Evolutionary conservation across 2,329 filamentous ascomycete species (phyloP), one percentile per base, ranked within the genome.

Genomic region (Ophiostoma perfectum): DNA sequence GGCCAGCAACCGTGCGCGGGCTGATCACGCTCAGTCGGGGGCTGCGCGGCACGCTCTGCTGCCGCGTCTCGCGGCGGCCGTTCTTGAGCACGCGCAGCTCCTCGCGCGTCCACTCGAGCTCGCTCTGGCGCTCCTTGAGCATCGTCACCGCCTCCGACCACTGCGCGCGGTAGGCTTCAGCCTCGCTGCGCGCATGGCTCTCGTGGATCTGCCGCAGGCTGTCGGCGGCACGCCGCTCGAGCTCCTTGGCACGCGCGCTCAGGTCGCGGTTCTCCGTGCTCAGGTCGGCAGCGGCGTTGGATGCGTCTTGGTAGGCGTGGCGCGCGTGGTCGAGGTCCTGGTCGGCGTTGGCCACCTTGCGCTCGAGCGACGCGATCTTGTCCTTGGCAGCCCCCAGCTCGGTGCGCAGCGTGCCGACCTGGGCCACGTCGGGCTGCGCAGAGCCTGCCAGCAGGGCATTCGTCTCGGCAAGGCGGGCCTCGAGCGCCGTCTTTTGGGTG

Each of bases 221-320:
- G 0, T 80, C 80, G 36, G 78, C 75, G 2, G 82, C 80, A 67
- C 77, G 79, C 55, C 76, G 77, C 64, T 75, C 72, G 1, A 86
- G 78, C 4, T 80, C 77, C 27, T 76, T 75, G 16, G 81, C 76
- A 39, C 78, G 76, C 9, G 73, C 74, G 66, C 79, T 78, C 2
- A 88, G 78, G 7, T 79, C 77, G 18, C 75, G 75, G 71, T 83
- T 84, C 72, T 86, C 81, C 1, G 77, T 73, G 27, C 78, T 76
- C 2, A 86, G 76, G 16, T 80, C 78, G 14, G 78, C 78, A 2
- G 81, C 81, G 1, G 79, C 75, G 44, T 81, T 80, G 8, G 84
- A 86, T 0, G 84, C 82, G 36, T 83, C 79, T 72, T 89, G 88
- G 73, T 90, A 91, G 9, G 82, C 78, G 4, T 80, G 80, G 66